phyloP scores from a whole-genome alignment of 352 stramenopile species.

The Globisporangium sylvaticum region DNA sequence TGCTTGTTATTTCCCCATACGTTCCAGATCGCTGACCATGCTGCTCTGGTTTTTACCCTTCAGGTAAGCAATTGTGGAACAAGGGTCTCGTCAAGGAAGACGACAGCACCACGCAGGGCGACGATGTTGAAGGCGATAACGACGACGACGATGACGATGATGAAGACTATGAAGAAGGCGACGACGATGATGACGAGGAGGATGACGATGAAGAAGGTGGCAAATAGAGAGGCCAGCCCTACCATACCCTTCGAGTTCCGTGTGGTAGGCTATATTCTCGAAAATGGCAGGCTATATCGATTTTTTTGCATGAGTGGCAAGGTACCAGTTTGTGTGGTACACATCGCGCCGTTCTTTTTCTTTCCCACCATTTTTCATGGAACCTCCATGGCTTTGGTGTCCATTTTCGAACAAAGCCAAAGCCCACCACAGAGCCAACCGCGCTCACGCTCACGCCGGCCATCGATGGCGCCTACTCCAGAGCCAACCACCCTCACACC shows the following conservation, averaged over 20 bases:
- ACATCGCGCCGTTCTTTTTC: not conserved
- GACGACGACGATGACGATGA: slow-evolving; percentile 36
- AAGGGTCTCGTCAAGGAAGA: slow-evolving; percentile 75
- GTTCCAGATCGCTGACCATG: not conserved
- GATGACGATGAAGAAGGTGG: slow-evolving; percentile 4
- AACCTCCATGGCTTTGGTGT: not conserved
- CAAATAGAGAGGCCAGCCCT: slow-evolving; percentile 3
- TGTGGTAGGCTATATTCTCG: slow-evolving; percentile 4
- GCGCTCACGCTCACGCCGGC: too few relatives aligned
- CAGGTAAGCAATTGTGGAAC: slow-evolving; percentile 65
- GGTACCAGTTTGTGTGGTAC: not conserved
- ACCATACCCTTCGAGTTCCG: not conserved
- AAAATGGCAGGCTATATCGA: not conserved
- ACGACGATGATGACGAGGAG: slow-evolving; percentile 21
- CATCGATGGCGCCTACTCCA: not conserved
- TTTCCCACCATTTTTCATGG: not conserved
- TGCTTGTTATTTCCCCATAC: not conserved
- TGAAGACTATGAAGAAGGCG: slow-evolving; percentile 28
- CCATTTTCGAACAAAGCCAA: slow-evolving; percentile 3
- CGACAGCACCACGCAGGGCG: slow-evolving; percentile 30
- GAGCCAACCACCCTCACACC: not conserved
- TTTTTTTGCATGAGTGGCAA: slow-evolving; percentile 1
- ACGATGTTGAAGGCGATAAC: slow-evolving; percentile 41
- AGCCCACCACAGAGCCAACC: not conserved
- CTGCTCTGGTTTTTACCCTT: not conserved